Conservation (phyloP, 2,329 filamentous ascomycete genomes). For the Aspergillus sojae region DNA sequence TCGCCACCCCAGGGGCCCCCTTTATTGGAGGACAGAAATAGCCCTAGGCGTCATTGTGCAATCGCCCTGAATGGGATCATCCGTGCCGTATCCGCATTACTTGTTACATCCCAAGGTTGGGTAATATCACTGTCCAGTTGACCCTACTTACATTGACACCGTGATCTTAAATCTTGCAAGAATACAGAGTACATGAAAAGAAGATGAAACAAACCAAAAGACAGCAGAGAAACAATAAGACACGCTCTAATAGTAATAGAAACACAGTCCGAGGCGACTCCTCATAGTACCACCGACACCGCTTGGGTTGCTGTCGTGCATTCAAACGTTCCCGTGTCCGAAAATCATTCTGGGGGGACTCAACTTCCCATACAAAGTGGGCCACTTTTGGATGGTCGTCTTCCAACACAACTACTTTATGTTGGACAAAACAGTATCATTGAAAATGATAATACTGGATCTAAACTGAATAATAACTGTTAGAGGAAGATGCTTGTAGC, state of each 20-base stretch:
- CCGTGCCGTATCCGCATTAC: neutral
- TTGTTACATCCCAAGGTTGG: too few species aligned
- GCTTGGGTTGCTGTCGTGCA: neutral
- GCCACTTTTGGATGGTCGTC: conserved; percentile 5
- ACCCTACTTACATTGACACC: neutral
- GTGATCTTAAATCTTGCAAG: neutral
- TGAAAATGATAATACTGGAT: neutral
- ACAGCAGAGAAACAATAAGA: too few species aligned
- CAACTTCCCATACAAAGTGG: conserved; percentile 25
- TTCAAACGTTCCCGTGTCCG: conserved; percentile 19
- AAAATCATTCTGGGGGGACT: conserved; percentile 19
- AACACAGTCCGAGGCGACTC: neutral
- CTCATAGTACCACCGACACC: conserved; percentile 13
- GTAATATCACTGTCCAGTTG: neutral
- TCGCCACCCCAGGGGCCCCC: neutral
- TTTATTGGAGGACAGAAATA: conserved; percentile 21
- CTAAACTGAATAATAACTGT: too few species aligned
- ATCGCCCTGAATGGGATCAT: neutral
- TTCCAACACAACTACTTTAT: too few species aligned
- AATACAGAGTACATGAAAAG: neutral
- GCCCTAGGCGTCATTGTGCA: neutral
- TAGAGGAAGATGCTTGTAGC: too few species aligned
- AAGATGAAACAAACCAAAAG: neutral
- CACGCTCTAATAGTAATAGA: too few species aligned
- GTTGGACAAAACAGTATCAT: neutral